A percentile compares a stretch with the other conserved stretches of the same genome.
Conservation (phyloP, 2,329 filamentous ascomycete species). For the Aspergillus niger region DNA sequence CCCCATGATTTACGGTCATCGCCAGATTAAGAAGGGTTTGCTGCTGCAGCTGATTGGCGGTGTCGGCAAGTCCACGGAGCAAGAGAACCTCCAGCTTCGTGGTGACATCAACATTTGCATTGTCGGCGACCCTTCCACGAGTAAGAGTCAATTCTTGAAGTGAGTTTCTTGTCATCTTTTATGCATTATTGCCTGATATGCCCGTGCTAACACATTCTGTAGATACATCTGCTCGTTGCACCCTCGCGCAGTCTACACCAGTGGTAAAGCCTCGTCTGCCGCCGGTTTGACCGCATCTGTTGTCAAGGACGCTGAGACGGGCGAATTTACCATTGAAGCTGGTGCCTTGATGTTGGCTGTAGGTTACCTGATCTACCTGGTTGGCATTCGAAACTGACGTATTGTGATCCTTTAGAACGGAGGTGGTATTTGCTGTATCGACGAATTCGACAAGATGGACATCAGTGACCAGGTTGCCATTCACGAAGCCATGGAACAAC, state of each 20-base stretch:
- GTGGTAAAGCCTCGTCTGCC: slow-evolving; percentile 94
- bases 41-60: slow-evolving; percentile 95
- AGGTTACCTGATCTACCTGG: slow-evolving; percentile 17
- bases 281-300: slow-evolving; percentile 97
- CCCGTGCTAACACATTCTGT: no score
- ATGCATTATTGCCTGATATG: no score
- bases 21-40: slow-evolving; percentile 95
- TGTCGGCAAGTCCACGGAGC: slow-evolving; percentile 81
- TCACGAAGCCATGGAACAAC: slow-evolving; percentile 99
- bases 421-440: slow-evolving; percentile 96
- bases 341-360: slow-evolving; percentile 93
- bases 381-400: slow-evolving; percentile 2
- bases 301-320: slow-evolving; percentile 96
- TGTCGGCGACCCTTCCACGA: slow-evolving; percentile 94
- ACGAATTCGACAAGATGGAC: slow-evolving; percentile 99
- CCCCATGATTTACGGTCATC: slow-evolving; percentile 95
- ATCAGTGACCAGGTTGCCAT: slow-evolving; percentile 96
- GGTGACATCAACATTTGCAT: slow-evolving; percentile 99
- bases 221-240: slow-evolving; percentile 90
- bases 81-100: slow-evolving; percentile 89
- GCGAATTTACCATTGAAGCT: slow-evolving; percentile 97
- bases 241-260: slow-evolving; percentile 96
- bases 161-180: slow-evolving; percentile 32
- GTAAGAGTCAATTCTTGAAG: slow-evolving; percentile 97
- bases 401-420: slow-evolving; percentile 50